Conservation (phyloP, 352 stramenopile genomes). For the Saprolegnia diclina region DNA sequence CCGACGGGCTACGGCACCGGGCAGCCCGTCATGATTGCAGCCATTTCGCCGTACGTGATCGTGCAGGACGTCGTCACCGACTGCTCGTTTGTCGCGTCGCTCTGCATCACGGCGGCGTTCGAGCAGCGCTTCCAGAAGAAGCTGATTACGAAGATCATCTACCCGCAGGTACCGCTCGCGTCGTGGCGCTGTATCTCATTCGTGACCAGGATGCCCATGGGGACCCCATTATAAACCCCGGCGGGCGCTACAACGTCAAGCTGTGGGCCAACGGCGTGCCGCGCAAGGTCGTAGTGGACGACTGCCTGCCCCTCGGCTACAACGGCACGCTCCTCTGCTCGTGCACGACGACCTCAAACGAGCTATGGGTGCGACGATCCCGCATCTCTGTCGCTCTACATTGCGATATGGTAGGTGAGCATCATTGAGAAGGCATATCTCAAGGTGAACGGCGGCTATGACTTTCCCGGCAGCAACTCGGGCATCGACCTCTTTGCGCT, state of each 20-base stretch:
- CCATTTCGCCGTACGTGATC: conserved; percentile 64
- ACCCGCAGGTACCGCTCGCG: conserved; percentile 76
- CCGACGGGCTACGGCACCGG: conserved; percentile 53
- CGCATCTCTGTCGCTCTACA: neutral
- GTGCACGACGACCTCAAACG: conserved; percentile 71
- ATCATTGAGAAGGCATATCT: conserved; percentile 99
- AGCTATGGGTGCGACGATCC: conserved; percentile 45
- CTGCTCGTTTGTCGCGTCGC: conserved; percentile 90
- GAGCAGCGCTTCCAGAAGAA: conserved; percentile 87
- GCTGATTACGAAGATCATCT: conserved; percentile 94
- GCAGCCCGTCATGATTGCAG: conserved; percentile 61
- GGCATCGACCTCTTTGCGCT: conserved; percentile 97
- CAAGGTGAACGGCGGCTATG: conserved; percentile 96
- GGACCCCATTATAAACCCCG: conserved; percentile 78
- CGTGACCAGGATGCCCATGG: conserved; percentile 32
- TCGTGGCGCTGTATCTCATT: too few species aligned
- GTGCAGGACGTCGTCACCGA: conserved; percentile 89
- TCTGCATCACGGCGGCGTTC: conserved; percentile 89
- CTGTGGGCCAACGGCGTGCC: conserved; percentile 94
- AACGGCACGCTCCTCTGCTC: conserved; percentile 72
- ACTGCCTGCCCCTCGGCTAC: conserved; percentile 87
- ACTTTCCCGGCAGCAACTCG: conserved; percentile 96
- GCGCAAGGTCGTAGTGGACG: conserved; percentile 93
- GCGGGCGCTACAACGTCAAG: conserved; percentile 96
- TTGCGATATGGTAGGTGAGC: conserved; percentile 61